Conservation (phyloP, 352 stramenopile species). For the Pythium phragmiticola region DNA sequence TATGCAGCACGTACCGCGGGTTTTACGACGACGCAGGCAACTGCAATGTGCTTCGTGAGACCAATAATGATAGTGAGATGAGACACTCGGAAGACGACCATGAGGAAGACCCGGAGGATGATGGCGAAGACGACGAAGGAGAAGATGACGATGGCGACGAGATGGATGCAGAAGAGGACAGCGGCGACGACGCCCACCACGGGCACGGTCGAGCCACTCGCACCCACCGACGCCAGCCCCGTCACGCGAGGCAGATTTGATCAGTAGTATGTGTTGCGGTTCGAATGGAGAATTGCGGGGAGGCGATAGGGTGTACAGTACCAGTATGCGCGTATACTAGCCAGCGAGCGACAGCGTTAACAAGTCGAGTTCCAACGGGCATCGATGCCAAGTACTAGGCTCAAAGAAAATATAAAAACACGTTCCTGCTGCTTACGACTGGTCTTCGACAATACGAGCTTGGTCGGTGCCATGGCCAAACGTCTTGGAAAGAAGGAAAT, state of each 20-base stretch:
- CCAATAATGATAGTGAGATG: conserved; percentile 26
- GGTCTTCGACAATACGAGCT: conserved; percentile 65
- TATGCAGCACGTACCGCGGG: conserved; percentile 81
- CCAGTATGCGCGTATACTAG: conserved; percentile 1
- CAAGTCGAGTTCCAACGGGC: conserved; percentile 1
- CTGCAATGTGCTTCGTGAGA: conserved; percentile 67
- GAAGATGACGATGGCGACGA: conserved; percentile 23
- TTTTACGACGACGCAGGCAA: conserved; percentile 76
- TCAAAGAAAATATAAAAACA: conserved; percentile 1
- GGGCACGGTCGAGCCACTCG: not conserved
- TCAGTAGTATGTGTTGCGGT: conserved; percentile 1
- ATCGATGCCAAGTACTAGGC: not conserved
- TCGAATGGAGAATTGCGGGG: conserved; percentile 4
- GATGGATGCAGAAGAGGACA: conserved; percentile 21
- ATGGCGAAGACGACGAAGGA: conserved; percentile 13
- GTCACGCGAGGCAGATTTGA: conserved; percentile 1
- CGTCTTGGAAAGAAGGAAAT: conserved; percentile 78
- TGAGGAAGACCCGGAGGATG: conserved; percentile 18
- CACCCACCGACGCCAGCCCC: not conserved
- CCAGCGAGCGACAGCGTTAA: conserved; percentile 6
- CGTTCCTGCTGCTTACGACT: conserved; percentile 34
- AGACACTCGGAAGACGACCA: conserved; percentile 8
- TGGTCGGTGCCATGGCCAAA: conserved; percentile 73
- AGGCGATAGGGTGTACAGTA: conserved; percentile 9
- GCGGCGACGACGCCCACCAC: not conserved